phyloP scores from a whole-genome alignment of 2,329 filamentous ascomycete species.

The Sphaerulina vaccinii region DNA sequence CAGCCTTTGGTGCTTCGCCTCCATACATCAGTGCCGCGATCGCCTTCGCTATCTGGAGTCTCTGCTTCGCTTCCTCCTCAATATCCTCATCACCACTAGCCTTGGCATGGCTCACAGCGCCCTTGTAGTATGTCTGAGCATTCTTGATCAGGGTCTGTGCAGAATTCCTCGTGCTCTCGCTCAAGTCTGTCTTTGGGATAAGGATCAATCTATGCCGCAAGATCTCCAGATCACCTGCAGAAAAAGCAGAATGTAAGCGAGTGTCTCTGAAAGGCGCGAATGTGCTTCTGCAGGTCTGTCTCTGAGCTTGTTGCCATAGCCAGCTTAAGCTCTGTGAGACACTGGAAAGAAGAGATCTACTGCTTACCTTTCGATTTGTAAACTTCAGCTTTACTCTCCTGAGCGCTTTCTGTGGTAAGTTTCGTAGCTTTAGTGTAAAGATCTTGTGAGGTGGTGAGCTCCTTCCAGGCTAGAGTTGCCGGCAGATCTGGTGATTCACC shows the following conservation, averaged over 20 bases:
- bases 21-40: conserved; percentile 42
- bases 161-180: conserved; percentile 46
- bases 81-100: conserved; percentile 28
- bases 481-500: conserved; percentile 24
- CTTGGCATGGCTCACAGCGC: conserved; percentile 42
- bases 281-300: too few relatives aligned
- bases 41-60: conserved; percentile 39
- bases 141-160: conserved; percentile 53
- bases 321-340: too few relatives aligned
- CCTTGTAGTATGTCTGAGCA: conserved; percentile 58
- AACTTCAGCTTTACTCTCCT: conserved; percentile 47
- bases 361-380: conserved; percentile 56
- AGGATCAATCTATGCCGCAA: conserved; percentile 52
- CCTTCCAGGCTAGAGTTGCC: conserved; percentile 49
- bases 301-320: too few relatives aligned
- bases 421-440: conserved; percentile 53
- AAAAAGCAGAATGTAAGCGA: too few relatives aligned
- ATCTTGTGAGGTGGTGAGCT: conserved; percentile 52
- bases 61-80: conserved; percentile 45
- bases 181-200: conserved; percentile 35
- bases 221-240: conserved; percentile 58
- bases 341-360: too few relatives aligned
- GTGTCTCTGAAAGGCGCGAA: too few relatives aligned
- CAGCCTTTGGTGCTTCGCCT: conserved; percentile 38
- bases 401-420: conserved; percentile 44